Conservation (phyloP, 2,329 filamentous ascomycete genomes). For the Sporothrix variecibatus region DNA sequence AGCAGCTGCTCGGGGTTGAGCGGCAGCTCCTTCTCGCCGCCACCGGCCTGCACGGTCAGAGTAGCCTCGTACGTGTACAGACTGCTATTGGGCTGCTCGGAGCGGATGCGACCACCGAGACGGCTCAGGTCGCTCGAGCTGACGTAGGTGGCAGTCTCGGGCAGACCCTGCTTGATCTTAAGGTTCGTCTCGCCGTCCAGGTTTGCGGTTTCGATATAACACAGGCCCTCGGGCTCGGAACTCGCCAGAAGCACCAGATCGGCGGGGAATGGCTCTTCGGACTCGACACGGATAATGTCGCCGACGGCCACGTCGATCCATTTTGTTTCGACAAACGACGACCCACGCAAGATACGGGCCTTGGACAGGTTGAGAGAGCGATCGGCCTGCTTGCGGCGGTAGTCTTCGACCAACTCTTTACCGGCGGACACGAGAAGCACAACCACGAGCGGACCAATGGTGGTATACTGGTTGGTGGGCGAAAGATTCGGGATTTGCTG, state of each 20-base stretch:
- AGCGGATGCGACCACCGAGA: conserved; percentile 82
- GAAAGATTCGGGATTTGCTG: conserved; percentile 96
- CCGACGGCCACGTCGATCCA: conserved; percentile 95
- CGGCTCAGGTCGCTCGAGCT: conserved; percentile 83
- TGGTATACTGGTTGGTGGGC: conserved; percentile 93
- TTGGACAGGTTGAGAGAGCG: conserved; percentile 85
- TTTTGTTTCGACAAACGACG: conserved; percentile 79
- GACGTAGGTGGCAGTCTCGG: conserved; percentile 86
- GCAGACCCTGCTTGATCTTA: conserved; percentile 97
- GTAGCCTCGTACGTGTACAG: conserved; percentile 98
- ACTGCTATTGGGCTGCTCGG: conserved; percentile 97
- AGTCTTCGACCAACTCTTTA: conserved; percentile 94
- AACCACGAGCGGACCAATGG: conserved; percentile 87
- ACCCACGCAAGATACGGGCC: conserved; percentile 79
- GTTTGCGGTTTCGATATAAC: conserved; percentile 98
- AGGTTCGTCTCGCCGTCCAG: conserved; percentile 97
- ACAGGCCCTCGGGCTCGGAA: conserved; percentile 94
- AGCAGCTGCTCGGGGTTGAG: conserved; percentile 90
- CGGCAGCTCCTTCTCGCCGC: conserved; percentile 88
- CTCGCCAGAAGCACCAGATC: conserved; percentile 90
- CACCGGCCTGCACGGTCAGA: conserved; percentile 84
- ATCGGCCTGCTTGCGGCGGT: conserved; percentile 84
- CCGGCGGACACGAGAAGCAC: conserved; percentile 92
- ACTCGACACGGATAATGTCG: conserved; percentile 89
- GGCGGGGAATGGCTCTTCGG: conserved; percentile 91